Evolutionary conservation across 2,329 filamentous ascomycete genomes (phyloP), one percentile per base, ranked within the genome.

Genomic region (Monosporascus cannonballus): DNA sequence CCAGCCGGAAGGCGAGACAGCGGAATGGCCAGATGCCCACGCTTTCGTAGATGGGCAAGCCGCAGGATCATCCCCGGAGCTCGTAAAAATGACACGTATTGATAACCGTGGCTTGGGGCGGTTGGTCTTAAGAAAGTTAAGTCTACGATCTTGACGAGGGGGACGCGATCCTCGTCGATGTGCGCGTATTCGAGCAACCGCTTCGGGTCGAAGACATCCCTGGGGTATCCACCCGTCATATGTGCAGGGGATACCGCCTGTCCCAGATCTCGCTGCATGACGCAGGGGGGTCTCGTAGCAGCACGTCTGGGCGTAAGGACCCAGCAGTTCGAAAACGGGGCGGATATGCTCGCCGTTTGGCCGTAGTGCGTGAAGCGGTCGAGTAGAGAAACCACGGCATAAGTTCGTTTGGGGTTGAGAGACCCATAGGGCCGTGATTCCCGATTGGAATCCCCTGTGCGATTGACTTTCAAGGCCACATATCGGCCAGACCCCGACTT

Each of bases 281-380:
- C 30, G 14, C 30, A 5, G 30, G 30, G 30, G 30, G 4, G 9
- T 30, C 1, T 4, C 11, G 1, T 34, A 34, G 30, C 30, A 34
- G 30, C 30, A 34, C 57, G 68, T 62, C 11, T 70, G 65, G 18
- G 75, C 62, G 58, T 61, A 75, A 7, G 72, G 66, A 2, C 71
- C 72, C 27, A 74, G 50, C n/a, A 71, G 59, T 42, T 74, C 68
- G 46, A 70, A 66, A 6, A 77, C 69, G 0, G 77, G 59, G 57
- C 74, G 78, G n/a, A 64, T 56, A 55, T 78, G 74, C 3, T 34
- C 62, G 11, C 75, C 73, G 60, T 78, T 78, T 6, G 73, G 9
- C 75, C 73, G 2, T 58, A 42, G 45, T 72, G 48, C 7, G 68
- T 38, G 38, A 77, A 76, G 18, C 62, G 24, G 54, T 74, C 68